Evolutionary conservation across 352 stramenopile genomes (phyloP).

Genomic region (Phytophthora cactorum): DNA sequence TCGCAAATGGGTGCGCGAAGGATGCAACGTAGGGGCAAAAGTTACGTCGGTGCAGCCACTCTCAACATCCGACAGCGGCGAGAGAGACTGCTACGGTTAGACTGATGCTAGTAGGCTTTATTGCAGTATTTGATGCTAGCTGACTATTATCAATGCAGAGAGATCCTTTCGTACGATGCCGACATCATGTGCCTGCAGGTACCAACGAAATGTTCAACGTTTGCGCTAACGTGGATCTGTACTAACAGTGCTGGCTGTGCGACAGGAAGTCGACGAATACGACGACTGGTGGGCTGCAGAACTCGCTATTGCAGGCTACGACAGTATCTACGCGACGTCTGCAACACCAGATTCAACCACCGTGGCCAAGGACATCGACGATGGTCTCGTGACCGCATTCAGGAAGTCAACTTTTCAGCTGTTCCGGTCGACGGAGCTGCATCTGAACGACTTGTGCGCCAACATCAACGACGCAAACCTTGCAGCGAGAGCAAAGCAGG

Average conservation of each 20-base stretch:
- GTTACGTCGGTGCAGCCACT: conserved; percentile 56
- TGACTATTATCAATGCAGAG: conserved; percentile 33
- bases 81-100: conserved; percentile 61
- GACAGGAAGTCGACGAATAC: conserved; percentile 87
- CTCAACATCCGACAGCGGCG: conserved; percentile 64
- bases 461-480: conserved; percentile 55
- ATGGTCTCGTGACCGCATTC: conserved; percentile 87
- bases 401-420: conserved; percentile 79
- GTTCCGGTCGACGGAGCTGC: conserved; percentile 60
- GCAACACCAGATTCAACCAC: conserved; percentile 16
- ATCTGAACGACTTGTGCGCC: conserved; percentile 62
- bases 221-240: too few relatives aligned
- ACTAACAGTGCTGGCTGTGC: too few relatives aligned
- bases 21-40: conserved; percentile 50
- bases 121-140: background rate
- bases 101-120: background rate
- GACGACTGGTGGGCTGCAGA: conserved; percentile 81
- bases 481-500: conserved; percentile 52
- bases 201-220: background rate
- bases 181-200: conserved; percentile 89
- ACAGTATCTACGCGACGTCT: conserved; percentile 69
- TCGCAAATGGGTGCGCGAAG: conserved; percentile 75
- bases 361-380: conserved; percentile 38
- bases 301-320: conserved; percentile 77
- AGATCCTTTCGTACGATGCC: conserved; percentile 79